Base-by-base conservation (phyloP, 2,329 filamentous ascomycete species). In the Microsporum audouinii region DNA sequence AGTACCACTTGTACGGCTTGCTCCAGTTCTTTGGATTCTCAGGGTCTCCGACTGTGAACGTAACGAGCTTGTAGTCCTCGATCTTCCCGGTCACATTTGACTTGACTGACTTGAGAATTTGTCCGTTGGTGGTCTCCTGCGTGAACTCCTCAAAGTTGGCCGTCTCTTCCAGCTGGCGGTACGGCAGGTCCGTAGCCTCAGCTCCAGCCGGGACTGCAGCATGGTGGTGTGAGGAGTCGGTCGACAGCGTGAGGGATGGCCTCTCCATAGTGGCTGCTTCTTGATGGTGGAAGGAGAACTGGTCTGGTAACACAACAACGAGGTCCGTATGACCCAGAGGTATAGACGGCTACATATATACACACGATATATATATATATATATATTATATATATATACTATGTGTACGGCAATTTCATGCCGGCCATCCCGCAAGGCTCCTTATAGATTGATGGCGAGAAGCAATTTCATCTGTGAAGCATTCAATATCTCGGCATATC, bases 11-110 rank as follows among this genome's bases (percentile, higher is more conserved):
- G 72, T 78, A 87, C 0, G 75, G 77, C 72, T 89, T 90, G 61
- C 81, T 84, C 88, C 88, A 94, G 73, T 92, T 94, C 79, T 92
- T 92, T 0, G 89, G 89, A 68, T 92, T 92, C 65, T 86, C 87
- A 0, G 83, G 82, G 70, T 94, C 89, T 62, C 84, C 77, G 2
- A 85, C 80, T 2, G 79, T 82, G 69, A 94, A 95, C 0, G 86
- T 88, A 38, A 88, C 85, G 7, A 88, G 76, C 62, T 85, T 83
- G 69, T 82, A 85, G 34, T 79, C 73, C 65, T 79, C 75, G n/a
- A 78, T 71, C 59, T 76, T 71, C 2, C 80, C 79, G 1, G 76
- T 78, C 0, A 77, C 77, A 56, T 86, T 82, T 2, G 88, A 83
- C 65, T 74, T 75, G 23, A 79, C 71, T 43, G 75, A 73, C 66